These are phyloP conservation scores for Vitis riparia DNA, from an alignment of 164 flowering plant species.

Conservation along the genomic window DNA sequence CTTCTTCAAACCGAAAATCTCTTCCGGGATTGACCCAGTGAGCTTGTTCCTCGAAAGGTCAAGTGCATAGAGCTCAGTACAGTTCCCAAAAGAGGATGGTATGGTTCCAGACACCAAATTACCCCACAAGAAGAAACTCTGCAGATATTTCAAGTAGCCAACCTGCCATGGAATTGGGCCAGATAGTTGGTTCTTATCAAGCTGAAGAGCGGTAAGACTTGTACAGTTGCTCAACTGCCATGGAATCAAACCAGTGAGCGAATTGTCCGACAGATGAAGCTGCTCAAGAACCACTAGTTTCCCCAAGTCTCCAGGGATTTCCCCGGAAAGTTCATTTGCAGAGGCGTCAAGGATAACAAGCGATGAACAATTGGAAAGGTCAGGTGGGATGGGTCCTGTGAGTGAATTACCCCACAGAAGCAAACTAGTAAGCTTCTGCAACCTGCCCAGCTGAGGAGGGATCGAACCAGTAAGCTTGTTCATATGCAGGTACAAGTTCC, in stretches of 20 bases:
- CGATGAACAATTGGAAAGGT: slow-evolving; percentile 75
- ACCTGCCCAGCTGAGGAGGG: slow-evolving; percentile 71
- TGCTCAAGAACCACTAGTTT: slow-evolving; percentile 67
- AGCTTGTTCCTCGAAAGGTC: slow-evolving; percentile 89
- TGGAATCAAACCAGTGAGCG: slow-evolving; percentile 69
- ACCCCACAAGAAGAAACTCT: slow-evolving; percentile 91
- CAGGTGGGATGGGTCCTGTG: slow-evolving; percentile 67
- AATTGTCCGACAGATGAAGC: slow-evolving; percentile 87
- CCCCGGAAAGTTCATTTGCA: slow-evolving; percentile 74
- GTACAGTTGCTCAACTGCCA: slow-evolving; percentile 76
- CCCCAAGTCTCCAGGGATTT: slow-evolving; percentile 80
- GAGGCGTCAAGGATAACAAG: slow-evolving; percentile 86
- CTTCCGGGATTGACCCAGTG: slow-evolving; percentile 86
- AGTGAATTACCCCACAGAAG: slow-evolving; percentile 84
- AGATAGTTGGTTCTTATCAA: slow-evolving; percentile 80
- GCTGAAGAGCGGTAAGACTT: slow-evolving; percentile 79
- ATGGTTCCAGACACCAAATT: slow-evolving; percentile 81
- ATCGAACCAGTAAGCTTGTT: slow-evolving; percentile 82
- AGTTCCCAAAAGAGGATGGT: slow-evolving; percentile 79
- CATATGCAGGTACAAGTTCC: slow-evolving; percentile 82
- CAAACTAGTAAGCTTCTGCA: slow-evolving; percentile 85
- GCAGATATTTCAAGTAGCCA: slow-evolving; percentile 72
- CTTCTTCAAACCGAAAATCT: slow-evolving; percentile 75
- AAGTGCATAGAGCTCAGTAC: slow-evolving; percentile 74
- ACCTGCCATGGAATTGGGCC: slow-evolving; percentile 82